These are phyloP conservation scores for Penicillium maclennaniae DNA, from an alignment of 495 filamentous ascomycete species.

Conservation along the genomic window DNA sequence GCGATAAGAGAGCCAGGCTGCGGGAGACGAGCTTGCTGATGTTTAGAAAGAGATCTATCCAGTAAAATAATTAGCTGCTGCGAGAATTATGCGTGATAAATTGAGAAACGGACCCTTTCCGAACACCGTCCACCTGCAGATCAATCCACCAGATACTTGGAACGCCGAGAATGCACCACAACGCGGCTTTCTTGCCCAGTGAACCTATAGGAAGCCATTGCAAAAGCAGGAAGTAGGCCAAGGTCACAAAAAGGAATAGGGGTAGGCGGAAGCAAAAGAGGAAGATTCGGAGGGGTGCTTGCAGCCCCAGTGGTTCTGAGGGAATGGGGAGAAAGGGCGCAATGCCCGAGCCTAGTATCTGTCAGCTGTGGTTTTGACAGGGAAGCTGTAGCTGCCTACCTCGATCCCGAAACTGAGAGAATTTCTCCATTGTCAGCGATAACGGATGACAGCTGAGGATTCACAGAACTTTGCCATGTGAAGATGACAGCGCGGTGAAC, in stretches of 20 bases:
- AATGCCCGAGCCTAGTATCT: slow-evolving; percentile 76
- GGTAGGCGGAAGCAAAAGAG: slow-evolving; percentile 80
- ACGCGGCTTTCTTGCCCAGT: slow-evolving; percentile 69
- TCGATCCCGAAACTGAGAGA: slow-evolving; percentile 91
- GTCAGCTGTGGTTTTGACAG: slow-evolving; percentile 1
- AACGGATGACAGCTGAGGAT: background rate
- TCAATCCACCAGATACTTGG: slow-evolving; percentile 98
- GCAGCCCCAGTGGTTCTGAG: slow-evolving; percentile 53
- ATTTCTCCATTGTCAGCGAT: slow-evolving; percentile 78
- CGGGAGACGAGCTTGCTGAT: slow-evolving; percentile 68
- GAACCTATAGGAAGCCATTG: slow-evolving; percentile 85
- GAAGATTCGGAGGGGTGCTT: slow-evolving; percentile 60
- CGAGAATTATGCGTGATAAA: background rate
- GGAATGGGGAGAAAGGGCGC: slow-evolving; percentile 87
- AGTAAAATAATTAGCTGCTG: background rate
- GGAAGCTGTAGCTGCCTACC: slow-evolving; percentile 47
- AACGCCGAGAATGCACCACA: slow-evolving; percentile 82
- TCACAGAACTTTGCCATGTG: slow-evolving; percentile 12
- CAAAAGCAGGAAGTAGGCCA: slow-evolving; percentile 73
- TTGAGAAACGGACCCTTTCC: slow-evolving; percentile 63
- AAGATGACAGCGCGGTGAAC: slow-evolving; percentile 12
- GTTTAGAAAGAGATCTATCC: slow-evolving; percentile 51
- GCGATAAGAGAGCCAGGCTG: slow-evolving; percentile 76
- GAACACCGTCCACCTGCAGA: slow-evolving; percentile 91
- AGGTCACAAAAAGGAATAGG: slow-evolving; percentile 63